Base-by-base conservation (phyloP, 768 basidiomycete genomes). In the Termitomyces sp. region DNA sequence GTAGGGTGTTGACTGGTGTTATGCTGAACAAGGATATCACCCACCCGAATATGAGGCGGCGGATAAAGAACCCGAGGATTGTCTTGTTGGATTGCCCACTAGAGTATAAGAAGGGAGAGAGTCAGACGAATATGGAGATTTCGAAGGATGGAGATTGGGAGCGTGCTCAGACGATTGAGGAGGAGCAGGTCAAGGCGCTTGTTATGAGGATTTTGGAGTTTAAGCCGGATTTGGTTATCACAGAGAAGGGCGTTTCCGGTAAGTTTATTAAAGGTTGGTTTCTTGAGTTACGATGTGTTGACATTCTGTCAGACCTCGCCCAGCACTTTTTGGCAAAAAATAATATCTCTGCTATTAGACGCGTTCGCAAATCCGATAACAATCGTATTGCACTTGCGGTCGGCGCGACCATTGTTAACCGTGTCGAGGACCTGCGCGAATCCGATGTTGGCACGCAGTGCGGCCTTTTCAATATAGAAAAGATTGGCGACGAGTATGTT, bases 1-100 rank as follows among this genome's bases (percentile, higher is more conserved):
- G 89, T 58, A 75, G 77, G 59, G 96, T 98, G 4, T 72, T 98
- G 56, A 84, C 80, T 53, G 96, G 97, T 46, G 89, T 99, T 55
- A 94, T 99, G 89, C 73, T 98, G 66, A 99, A 98, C 84, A 98
- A 99, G 80, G 97, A 98, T 70, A 91, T 99, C 66, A 97, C 94
- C 0, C 97, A 98, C 73, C 95, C 97, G 10, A 87, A 91, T 64
- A 99, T 98, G 97, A 79, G 96, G 55, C 73, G 97, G 56, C 79
- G 93, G 63, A 98, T 98, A 71, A 83, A 79, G 60, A 91, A 93
- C 63, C 97, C 96, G 3, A 76, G 95, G 13, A 90, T 99, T 49
- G 76, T 98, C 24, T 74, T 98, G 40, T 76, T 98, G 40, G 95
- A 97, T 71, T 98, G 95, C 71, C 95, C 95, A 10, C 75, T 98